Conservation (phyloP, 345 rosid genomes). For the Populus simonii region DNA sequence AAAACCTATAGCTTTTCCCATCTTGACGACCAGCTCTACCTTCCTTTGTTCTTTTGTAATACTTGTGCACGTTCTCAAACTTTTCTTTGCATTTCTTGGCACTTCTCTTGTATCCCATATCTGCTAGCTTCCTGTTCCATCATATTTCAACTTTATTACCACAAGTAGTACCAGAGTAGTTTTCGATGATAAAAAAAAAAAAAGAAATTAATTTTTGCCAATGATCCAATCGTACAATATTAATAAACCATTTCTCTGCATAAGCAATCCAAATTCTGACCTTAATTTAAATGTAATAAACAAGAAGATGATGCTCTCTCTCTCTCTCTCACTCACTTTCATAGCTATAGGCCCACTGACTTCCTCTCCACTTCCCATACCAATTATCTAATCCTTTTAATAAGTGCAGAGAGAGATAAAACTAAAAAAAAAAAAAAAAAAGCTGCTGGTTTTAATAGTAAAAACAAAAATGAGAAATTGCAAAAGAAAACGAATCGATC, state of each 20-base stretch:
- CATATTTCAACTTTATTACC: not conserved
- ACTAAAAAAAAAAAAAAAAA: not conserved
- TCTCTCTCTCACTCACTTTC: slow-evolving; percentile 9
- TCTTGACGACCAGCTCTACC: slow-evolving; percentile 82
- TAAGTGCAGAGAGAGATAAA: not conserved
- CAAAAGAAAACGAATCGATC: not conserved
- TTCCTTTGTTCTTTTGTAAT: slow-evolving; percentile 88
- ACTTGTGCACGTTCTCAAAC: slow-evolving; percentile 92
- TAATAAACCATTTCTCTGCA: not conserved
- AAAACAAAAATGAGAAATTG: not conserved
- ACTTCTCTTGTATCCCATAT: slow-evolving; percentile 70
- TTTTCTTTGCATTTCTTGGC: slow-evolving; percentile 92
- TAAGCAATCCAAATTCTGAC: not conserved
- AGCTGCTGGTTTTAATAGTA: not conserved
- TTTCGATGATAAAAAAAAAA: not conserved
- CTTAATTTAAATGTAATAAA: not conserved
- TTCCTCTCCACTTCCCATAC: not conserved
- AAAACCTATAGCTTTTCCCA: slow-evolving; percentile 80
- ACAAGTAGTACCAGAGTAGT: not conserved
- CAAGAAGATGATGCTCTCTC: slow-evolving; percentile 4
- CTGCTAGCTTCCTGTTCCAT: slow-evolving; percentile 66
- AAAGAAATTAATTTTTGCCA: too few relatives aligned
- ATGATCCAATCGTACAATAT: not conserved
- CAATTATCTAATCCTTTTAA: slow-evolving; percentile 3
- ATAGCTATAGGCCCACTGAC: slow-evolving; percentile 2